Conservation (phyloP, 345 rosid species). For the Laguncularia racemosa region DNA sequence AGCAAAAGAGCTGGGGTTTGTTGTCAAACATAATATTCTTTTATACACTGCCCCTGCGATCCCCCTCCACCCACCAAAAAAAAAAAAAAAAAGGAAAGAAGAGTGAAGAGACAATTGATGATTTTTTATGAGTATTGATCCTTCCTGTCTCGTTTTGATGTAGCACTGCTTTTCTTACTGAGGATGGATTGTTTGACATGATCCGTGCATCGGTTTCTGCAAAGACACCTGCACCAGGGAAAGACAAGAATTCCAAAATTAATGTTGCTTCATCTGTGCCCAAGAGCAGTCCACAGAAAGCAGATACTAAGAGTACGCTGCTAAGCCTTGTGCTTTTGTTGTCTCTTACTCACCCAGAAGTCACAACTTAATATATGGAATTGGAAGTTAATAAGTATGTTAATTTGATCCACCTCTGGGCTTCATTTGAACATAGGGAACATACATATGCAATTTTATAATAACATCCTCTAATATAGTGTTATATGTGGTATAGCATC, state of each 20-base stretch:
- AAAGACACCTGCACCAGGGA: slow-evolving; percentile 31
- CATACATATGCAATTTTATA: too few species aligned
- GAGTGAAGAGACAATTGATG: neutral
- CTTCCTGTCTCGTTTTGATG: slow-evolving; percentile 15
- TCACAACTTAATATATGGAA: too few species aligned
- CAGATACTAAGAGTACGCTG: slow-evolving; percentile 48
- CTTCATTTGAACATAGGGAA: too few species aligned
- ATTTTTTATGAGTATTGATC: slow-evolving; percentile 11
- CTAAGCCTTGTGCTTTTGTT: slow-evolving; percentile 3
- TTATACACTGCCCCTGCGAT: slow-evolving; percentile 4
- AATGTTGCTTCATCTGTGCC: slow-evolving; percentile 30
- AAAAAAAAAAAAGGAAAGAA: too few species aligned
- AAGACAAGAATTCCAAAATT: slow-evolving; percentile 28
- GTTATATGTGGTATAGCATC: too few species aligned
- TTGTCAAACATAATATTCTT: slow-evolving; percentile 11
- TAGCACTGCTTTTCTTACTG: slow-evolving; percentile 75
- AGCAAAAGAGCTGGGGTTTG: slow-evolving; percentile 95
- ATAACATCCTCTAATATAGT: too few species aligned
- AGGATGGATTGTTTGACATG: slow-evolving; percentile 87
- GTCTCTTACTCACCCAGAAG: neutral
- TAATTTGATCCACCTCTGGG: too few species aligned
- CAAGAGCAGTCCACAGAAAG: slow-evolving; percentile 49
- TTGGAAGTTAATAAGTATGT: too few species aligned
- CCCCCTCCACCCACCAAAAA: too few species aligned
- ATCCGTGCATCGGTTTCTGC: slow-evolving; percentile 56